phyloP scores from a whole-genome alignment of 2,329 filamentous ascomycete genomes.

The Rhinocladiella mackenziei region DNA sequence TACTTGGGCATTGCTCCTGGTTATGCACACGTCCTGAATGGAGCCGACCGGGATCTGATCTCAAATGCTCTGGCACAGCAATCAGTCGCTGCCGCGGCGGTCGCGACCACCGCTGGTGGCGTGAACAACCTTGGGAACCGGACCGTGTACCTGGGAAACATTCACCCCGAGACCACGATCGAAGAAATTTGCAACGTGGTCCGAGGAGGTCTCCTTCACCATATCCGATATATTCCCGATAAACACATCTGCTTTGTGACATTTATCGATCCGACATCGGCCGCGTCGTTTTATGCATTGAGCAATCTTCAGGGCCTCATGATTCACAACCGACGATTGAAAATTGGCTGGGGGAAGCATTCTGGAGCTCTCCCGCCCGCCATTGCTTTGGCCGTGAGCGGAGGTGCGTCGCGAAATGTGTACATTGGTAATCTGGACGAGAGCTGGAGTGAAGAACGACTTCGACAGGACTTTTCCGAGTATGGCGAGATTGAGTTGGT shows the following conservation, averaged over 20 bases:
- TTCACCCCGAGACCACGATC: constrained; percentile 96
- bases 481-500: constrained; percentile 97
- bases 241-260: constrained; percentile 99
- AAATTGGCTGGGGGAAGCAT: constrained; percentile 99
- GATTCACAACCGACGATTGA: constrained; percentile 97
- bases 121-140: constrained; percentile 97
- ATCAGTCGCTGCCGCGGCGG: constrained; percentile 91
- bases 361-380: constrained; percentile 93
- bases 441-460: constrained; percentile 91
- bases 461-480: constrained; percentile 94
- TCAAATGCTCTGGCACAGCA: constrained; percentile 95
- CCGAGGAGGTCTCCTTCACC: constrained; percentile 87
- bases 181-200: constrained; percentile 99
- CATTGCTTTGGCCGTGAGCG: constrained; percentile 91
- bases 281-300: constrained; percentile 93
- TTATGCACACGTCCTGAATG: constrained; percentile 93
- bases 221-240: constrained; percentile 98
- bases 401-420: constrained; percentile 95
- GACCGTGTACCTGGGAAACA: constrained; percentile 97
- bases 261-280: constrained; percentile 96
- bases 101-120: constrained; percentile 92
- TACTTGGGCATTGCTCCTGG: constrained; percentile 96
- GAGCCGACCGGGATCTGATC: constrained; percentile 92
- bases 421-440: constrained; percentile 98
- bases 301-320: constrained; percentile 97